Evolutionary conservation across 1,284 basidiomycete genomes (phyloP).

Genomic region (Neotropicomus parvogracilis): DNA sequence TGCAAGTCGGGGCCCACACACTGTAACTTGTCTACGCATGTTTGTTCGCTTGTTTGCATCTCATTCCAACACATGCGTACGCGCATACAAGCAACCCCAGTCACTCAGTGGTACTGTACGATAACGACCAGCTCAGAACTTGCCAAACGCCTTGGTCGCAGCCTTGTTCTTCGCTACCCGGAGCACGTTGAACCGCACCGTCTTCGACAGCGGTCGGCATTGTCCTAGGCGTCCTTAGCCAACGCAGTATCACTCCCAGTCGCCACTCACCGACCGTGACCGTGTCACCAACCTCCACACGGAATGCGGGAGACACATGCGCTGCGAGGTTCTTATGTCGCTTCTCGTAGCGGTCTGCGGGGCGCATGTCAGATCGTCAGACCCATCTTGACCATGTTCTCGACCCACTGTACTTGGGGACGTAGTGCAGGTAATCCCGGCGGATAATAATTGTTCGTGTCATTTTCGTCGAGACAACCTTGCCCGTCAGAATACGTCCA

Average conservation of each 20-base stretch:
- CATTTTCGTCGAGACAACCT: slow-evolving; percentile 99
- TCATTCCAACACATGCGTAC: slow-evolving; percentile 34
- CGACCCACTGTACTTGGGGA: slow-evolving; percentile 93
- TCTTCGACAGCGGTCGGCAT: slow-evolving; percentile 99
- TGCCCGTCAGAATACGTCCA: slow-evolving; percentile 97
- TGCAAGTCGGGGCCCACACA: slow-evolving; percentile 27
- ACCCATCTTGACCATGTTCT: background rate
- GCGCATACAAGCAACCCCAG: slow-evolving; percentile 28
- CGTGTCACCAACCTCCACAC: slow-evolving; percentile 87
- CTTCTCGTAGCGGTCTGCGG: slow-evolving; percentile 88
- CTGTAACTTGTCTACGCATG: slow-evolving; percentile 24
- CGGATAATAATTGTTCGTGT: slow-evolving; percentile 98
- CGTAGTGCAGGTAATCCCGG: slow-evolving; percentile 97
- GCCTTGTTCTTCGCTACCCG: slow-evolving; percentile 90
- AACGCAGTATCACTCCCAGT: background rate
- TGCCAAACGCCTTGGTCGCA: slow-evolving; percentile 84
- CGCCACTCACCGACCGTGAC: slow-evolving; percentile 89
- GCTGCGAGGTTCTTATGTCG: slow-evolving; percentile 98
- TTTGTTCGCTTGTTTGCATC: slow-evolving; percentile 35
- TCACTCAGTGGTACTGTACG: too few relatives aligned
- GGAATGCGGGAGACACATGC: slow-evolving; percentile 98
- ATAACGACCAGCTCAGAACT: slow-evolving; percentile 64
- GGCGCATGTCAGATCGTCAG: slow-evolving; percentile 14
- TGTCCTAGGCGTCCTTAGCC: slow-evolving; percentile 54
- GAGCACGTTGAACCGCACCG: slow-evolving; percentile 97